Base-by-base conservation (phyloP, 108 stramenopile genomes). In the Cyclostephanos tholiformis region DNA sequence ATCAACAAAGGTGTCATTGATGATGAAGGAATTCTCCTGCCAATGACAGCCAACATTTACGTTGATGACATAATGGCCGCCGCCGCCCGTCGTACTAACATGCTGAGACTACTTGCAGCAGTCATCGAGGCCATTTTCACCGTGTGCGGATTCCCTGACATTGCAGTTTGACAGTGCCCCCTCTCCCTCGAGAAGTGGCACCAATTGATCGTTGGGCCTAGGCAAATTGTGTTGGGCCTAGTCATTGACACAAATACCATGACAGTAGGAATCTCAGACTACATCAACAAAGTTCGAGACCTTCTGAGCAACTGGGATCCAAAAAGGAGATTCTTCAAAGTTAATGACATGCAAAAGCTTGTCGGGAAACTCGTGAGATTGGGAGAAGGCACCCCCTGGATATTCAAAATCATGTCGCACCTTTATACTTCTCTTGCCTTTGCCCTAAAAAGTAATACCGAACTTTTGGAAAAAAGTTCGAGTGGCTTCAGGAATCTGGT, bases 401-500 rank as follows among this genome's bases (percentile, higher is more conserved):
- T 64, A 0, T 64, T 46, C 38, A 38, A 76, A 22, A 30, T 76
- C 0, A 22, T 76, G 6, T 32, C 60, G 2, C 75, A 68, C 22
- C 8, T 67, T 17, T 76, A 76, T n/a, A 35, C 62, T 6, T 69
- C 68, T 2, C 44, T 77, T 0, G 59, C 69, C 12, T 29, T 29
- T 14, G 62, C 76, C 0, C 51, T 77, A 6, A 10, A 20, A 4
- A 12, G 11, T 0, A 69, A 77, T 49, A 59, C 32, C n/a, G 10
- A 60, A 35, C 29, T 75, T 26, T 10, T 36, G 14, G 1, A 48
- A 12, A 27, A 57, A 0, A n/a, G 27, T 3, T 57, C 27, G 13
- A 7, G 8, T 4, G 55, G 17, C 2, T 75, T 75, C 65, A 25
- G 43, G 17, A 4, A 4, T 4, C 27, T 65, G 0, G 25, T 57